phyloP scores from a whole-genome alignment of 768 basidiomycete species.

The Panaeolus cyanescens region DNA sequence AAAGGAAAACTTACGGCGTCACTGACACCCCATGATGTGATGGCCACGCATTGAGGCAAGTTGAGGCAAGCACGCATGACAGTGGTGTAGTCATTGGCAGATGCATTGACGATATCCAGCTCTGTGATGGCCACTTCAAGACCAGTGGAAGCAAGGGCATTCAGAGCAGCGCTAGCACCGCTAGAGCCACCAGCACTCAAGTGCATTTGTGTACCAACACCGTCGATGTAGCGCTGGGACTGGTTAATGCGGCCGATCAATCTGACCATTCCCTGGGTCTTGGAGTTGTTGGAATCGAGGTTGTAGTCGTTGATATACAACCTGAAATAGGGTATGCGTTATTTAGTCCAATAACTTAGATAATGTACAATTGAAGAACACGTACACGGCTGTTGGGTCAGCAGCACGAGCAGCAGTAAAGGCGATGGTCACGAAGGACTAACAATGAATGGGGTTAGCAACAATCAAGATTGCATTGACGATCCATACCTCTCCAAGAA shows the following conservation, averaged over 20 bases:
- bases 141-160: constrained; percentile 42
- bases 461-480: no score
- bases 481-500: constrained; percentile 37
- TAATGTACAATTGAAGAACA: background rate
- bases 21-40: constrained; percentile 53
- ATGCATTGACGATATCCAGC: constrained; percentile 40
- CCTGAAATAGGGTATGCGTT: constrained; percentile 18
- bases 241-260: constrained; percentile 42
- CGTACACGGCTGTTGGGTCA: constrained; percentile 44
- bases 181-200: constrained; percentile 39
- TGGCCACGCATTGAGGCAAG: constrained; percentile 42
- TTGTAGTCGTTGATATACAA: constrained; percentile 52
- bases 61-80: constrained; percentile 49
- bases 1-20: constrained; percentile 35
- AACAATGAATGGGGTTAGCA: no score
- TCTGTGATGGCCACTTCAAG: constrained; percentile 49
- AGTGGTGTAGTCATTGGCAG: constrained; percentile 42
- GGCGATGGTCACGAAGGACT: constrained; percentile 45
- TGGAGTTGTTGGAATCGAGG: constrained; percentile 51
- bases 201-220: constrained; percentile 54
- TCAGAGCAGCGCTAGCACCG: constrained; percentile 42
- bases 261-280: constrained; percentile 38
- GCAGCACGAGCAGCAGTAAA: constrained; percentile 45
- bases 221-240: constrained; percentile 45
- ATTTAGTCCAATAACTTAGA: background rate